Conservation (phyloP, 768 basidiomycete species). For the Mycena polygramma region DNA sequence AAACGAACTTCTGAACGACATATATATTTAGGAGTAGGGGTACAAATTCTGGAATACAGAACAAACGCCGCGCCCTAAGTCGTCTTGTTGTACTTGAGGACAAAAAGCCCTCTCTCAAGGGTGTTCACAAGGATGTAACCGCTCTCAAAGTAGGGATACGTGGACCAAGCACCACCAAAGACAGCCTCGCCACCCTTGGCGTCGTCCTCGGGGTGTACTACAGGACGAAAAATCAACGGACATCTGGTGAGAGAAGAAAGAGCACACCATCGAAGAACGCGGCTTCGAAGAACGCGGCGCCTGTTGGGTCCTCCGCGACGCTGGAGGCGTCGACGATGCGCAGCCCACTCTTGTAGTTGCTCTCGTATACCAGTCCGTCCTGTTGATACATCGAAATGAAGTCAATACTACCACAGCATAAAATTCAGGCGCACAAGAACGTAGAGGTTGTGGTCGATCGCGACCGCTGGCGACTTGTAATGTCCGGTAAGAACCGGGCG, state of each 20-base stretch:
- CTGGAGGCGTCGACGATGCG: conserved; percentile 45
- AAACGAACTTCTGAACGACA: no score
- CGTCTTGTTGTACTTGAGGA: conserved; percentile 21
- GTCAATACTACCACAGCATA: neutral
- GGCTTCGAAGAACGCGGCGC: conserved; percentile 41
- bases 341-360: conserved; percentile 47
- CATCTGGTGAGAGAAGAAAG: neutral
- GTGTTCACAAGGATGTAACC: conserved; percentile 34
- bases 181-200: conserved; percentile 22
- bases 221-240: neutral
- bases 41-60: no score
- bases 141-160: conserved; percentile 37
- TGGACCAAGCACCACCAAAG: conserved; percentile 30
- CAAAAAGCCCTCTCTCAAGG: conserved; percentile 33
- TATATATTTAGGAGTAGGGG: no score
- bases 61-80: no score
- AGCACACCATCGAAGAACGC: conserved; percentile 43
- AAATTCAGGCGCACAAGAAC: conserved; percentile 23
- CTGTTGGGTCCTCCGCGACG: conserved; percentile 45
- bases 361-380: conserved; percentile 43
- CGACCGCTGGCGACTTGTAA: conserved; percentile 41
- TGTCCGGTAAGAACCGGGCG: conserved; percentile 43
- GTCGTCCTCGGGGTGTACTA: conserved; percentile 34
- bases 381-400: no score
- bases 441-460: conserved; percentile 48